Conservation (phyloP, 31 red algal genomes). For the Asparagopsis taxiformis region DNA sequence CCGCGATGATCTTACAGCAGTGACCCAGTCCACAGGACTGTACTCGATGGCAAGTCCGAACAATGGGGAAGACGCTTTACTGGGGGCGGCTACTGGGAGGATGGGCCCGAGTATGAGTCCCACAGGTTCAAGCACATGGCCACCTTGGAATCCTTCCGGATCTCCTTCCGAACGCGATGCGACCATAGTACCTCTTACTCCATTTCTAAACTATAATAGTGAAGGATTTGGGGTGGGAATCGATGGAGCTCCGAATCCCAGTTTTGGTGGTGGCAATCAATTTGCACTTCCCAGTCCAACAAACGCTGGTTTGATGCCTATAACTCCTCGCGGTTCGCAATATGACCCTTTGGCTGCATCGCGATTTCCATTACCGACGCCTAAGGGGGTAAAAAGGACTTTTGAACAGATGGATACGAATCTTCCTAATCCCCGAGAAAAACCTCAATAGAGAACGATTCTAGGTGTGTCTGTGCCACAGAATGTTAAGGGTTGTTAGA, state of each 20-base stretch:
- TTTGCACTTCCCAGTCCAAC: slow-evolving; percentile 35
- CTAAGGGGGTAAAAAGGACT: not conserved
- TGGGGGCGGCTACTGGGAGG: not conserved
- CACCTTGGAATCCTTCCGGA: slow-evolving; percentile 5
- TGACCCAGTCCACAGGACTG: not conserved
- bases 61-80: slow-evolving; percentile 9
- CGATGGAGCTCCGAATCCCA: not conserved
- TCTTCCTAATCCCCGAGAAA: not conserved
- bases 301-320: slow-evolving; percentile 27
- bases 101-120: slow-evolving; percentile 16
- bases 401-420: not conserved
- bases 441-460: not conserved
- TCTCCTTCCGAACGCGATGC: slow-evolving; percentile 9
- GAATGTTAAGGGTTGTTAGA: too few species aligned
- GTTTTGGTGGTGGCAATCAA: not conserved
- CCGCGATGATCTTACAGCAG: not conserved
- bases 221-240: not conserved
- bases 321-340: slow-evolving; percentile 5
- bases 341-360: slow-evolving; percentile 2
- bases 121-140: slow-evolving; percentile 1
- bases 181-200: not conserved
- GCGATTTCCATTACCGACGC: not conserved
- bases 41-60: slow-evolving; percentile 6
- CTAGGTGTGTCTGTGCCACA: not conserved
- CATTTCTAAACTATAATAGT: slow-evolving; percentile 19